These are phyloP conservation scores for Helminthosporium solani DNA, from an alignment of 2,329 filamentous ascomycete species.

Conservation along the genomic window DNA sequence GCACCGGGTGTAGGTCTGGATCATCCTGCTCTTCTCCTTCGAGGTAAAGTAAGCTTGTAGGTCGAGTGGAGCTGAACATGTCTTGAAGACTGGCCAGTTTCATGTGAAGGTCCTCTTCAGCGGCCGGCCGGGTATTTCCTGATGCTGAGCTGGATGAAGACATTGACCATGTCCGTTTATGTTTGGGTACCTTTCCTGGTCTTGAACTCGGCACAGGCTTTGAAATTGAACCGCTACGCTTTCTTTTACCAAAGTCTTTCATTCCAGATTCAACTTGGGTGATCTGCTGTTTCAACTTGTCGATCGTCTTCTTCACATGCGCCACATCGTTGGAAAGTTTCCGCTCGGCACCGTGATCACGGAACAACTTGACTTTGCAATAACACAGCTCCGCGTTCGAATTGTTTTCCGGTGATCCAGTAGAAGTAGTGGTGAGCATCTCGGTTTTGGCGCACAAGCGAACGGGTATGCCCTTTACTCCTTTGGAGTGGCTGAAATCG, in stretches of 20 bases:
- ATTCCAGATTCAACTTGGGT: conserved; percentile 67
- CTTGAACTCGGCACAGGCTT: conserved; percentile 53
- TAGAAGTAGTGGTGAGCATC: conserved; percentile 53
- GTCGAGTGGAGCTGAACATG: conserved; percentile 83
- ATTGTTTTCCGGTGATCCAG: conserved; percentile 47
- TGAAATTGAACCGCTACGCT: conserved; percentile 57
- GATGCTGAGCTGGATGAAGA: conserved; percentile 62
- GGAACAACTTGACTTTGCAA: conserved; percentile 96
- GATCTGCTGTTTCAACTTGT: conserved; percentile 94
- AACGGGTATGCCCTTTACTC: conserved; percentile 95
- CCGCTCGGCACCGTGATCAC: conserved; percentile 91
- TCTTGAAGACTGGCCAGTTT: conserved; percentile 79
- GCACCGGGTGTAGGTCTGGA: conserved; percentile 75
- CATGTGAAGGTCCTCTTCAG: conserved; percentile 71
- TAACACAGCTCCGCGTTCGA: conserved; percentile 73
- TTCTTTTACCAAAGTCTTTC: conserved; percentile 61
- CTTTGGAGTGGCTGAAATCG: conserved; percentile 98
- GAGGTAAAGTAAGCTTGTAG: conserved; percentile 75
- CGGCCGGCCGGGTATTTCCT: conserved; percentile 43
- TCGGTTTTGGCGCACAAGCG: conserved; percentile 90
- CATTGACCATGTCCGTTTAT: conserved; percentile 94
- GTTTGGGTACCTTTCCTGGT: conserved; percentile 81
- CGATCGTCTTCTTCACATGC: conserved; percentile 94
- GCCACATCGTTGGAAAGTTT: conserved; percentile 93
- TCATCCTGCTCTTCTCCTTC: conserved; percentile 77